Evolutionary conservation across 306 rosid species (phyloP).

Genomic region (Vigna angularis): DNA sequence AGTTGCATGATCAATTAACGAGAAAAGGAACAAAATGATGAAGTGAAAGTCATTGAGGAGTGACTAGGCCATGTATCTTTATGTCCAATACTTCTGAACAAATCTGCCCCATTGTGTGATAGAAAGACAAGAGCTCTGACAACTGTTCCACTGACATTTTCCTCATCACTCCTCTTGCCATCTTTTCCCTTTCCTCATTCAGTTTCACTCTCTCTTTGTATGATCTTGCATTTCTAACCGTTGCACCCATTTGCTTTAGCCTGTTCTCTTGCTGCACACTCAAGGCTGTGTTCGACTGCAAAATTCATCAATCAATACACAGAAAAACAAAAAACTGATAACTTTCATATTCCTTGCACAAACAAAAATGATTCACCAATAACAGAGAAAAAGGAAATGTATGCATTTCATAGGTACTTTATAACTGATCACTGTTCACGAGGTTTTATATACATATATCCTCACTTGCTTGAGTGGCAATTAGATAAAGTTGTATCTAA

Average conservation of each 20-base stretch:
- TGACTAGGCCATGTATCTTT: constrained; percentile 63
- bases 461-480: no score
- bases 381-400: background rate
- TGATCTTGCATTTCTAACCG: constrained; percentile 84
- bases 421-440: no score
- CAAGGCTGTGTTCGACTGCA: constrained; percentile 88
- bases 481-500: background rate
- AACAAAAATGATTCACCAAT: background rate
- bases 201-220: constrained; percentile 68
- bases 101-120: constrained; percentile 83
- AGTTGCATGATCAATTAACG: constrained; percentile 38
- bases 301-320: background rate
- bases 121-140: constrained; percentile 81
- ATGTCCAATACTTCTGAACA: constrained; percentile 73
- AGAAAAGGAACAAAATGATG: constrained; percentile 32
- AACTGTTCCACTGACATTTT: constrained; percentile 80
- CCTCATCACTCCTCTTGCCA: constrained; percentile 77
- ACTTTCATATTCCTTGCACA: background rate
- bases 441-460: no score
- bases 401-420: no score
- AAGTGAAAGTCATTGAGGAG: constrained; percentile 47
- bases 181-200: constrained; percentile 69
- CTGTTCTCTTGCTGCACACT: constrained; percentile 85
- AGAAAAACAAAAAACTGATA: background rate
- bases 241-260: constrained; percentile 96